Conservation (phyloP, 345 rosid genomes). For the Salix purpurea region DNA sequence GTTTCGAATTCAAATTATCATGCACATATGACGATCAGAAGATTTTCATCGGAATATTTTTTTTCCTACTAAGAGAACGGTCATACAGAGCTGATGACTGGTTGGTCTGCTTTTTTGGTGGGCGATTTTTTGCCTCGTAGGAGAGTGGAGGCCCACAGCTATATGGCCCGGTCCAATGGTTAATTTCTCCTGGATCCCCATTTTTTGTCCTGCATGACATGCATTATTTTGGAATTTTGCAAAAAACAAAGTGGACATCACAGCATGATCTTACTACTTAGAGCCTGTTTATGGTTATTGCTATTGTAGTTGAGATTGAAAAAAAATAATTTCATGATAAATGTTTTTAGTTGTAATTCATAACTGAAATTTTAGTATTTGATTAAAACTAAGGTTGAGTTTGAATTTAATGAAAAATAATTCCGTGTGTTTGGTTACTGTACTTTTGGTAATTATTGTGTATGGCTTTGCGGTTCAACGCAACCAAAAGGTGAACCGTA, state of each 20-base stretch:
- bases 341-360: no score
- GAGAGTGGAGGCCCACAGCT: neutral
- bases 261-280: neutral
- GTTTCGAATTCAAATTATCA: neutral
- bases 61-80: neutral
- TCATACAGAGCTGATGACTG: conserved; percentile 4
- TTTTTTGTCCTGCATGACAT: neutral
- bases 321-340: no score
- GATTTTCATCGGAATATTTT: neutral
- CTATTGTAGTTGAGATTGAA: no score
- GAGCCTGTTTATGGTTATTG: no score
- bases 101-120: neutral
- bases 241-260: neutral
- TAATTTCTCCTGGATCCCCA: neutral
- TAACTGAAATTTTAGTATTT: no score
- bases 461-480: no score
- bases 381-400: no score
- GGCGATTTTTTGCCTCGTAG: neutral
- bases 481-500: no score
- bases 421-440: no score
- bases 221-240: neutral
- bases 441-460: no score
- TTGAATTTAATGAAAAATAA: no score
- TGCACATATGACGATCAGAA: neutral
- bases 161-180: neutral